phyloP scores from a whole-genome alignment of 2,329 filamentous ascomycete genomes.

The Fusarium sp. region DNA sequence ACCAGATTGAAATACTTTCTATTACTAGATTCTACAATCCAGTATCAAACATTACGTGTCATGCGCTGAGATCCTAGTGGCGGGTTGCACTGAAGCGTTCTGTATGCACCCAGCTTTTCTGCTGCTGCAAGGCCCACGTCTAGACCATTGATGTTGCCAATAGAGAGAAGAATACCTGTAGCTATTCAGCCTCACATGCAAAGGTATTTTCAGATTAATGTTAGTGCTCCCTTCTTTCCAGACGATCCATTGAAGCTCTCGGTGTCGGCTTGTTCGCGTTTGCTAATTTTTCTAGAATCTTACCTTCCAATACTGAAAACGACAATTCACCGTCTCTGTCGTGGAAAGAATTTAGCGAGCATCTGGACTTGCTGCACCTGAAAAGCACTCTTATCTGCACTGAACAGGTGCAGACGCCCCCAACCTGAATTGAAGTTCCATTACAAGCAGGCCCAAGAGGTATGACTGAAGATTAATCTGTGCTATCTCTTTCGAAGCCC shows the following conservation, averaged over 20 bases:
- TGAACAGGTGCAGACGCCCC: neutral
- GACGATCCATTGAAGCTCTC: neutral
- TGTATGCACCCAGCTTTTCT: neutral
- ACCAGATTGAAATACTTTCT: neutral
- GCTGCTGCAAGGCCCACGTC: neutral
- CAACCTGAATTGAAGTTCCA: neutral
- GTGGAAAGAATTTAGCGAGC: neutral
- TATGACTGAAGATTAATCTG: neutral
- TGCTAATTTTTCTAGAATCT: neutral
- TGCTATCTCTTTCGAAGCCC: accelerated
- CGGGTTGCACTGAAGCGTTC: accelerated
- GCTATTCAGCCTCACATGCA: neutral
- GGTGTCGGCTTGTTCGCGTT: accelerated
- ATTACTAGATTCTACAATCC: neutral
- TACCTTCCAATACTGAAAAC: neutral
- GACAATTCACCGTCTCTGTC: neutral
- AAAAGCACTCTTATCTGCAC: neutral
- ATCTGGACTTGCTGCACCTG: neutral
- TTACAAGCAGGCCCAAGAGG: neutral
- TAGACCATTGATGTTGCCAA: neutral
- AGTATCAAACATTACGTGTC: neutral
- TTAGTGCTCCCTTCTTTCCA: neutral
- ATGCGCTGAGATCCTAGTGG: accelerated
- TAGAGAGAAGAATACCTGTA: neutral
- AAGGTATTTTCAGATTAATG: neutral